Evolutionary conservation across 352 stramenopile genomes (phyloP).

Genomic region (Plasmopara muralis): DNA sequence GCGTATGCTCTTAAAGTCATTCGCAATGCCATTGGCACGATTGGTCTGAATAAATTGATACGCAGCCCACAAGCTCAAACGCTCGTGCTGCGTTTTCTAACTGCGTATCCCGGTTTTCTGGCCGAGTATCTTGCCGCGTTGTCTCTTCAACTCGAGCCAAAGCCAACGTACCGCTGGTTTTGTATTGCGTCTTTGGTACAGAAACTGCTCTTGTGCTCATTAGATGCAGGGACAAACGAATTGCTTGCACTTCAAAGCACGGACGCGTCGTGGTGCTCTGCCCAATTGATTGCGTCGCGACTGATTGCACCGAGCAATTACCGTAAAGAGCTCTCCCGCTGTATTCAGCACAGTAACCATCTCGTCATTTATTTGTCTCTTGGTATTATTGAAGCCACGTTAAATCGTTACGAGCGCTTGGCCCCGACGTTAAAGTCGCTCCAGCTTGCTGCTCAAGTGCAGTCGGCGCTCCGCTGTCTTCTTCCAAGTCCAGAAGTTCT

Average conservation of each 20-base stretch:
- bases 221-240: slow-evolving; percentile 31
- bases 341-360: slow-evolving; percentile 68
- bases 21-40: slow-evolving; percentile 48
- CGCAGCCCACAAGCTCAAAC: slow-evolving; percentile 39
- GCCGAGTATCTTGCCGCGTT: slow-evolving; percentile 54
- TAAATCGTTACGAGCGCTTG: slow-evolving; percentile 51
- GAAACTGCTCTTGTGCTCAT: slow-evolving; percentile 46
- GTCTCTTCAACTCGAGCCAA: slow-evolving; percentile 63
- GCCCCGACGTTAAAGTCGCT: slow-evolving; percentile 14
- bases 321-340: slow-evolving; percentile 73
- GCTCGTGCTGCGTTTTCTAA: slow-evolving; percentile 51
- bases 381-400: slow-evolving; percentile 50
- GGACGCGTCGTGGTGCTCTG: slow-evolving; percentile 35
- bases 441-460: slow-evolving; percentile 32
- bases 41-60: slow-evolving; percentile 62
- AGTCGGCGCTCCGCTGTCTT: slow-evolving; percentile 60
- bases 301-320: slow-evolving; percentile 64
- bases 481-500: slow-evolving; percentile 72
- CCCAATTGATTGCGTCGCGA: slow-evolving; percentile 42
- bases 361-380: slow-evolving; percentile 73
- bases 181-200: slow-evolving; percentile 62
- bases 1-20: slow-evolving; percentile 57
- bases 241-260: slow-evolving; percentile 13
- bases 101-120: slow-evolving; percentile 52
- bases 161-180: slow-evolving; percentile 74